Base-by-base conservation (phyloP, 768 basidiomycete genomes). In the Tulasnella sp. region DNA sequence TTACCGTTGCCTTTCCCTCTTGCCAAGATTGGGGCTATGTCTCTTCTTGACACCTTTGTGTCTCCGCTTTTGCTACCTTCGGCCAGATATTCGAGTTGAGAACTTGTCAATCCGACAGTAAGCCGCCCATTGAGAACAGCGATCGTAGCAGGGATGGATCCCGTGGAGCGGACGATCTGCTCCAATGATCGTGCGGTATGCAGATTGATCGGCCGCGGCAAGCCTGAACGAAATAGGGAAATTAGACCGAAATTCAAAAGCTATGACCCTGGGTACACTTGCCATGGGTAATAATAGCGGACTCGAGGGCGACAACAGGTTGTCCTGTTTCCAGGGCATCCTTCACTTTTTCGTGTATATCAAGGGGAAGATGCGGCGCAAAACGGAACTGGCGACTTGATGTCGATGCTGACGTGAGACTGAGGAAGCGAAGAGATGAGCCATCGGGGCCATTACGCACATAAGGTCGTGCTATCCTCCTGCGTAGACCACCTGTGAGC, bases 261-360 rank as follows among this genome's bases (percentile, higher is more conserved):
- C 1, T 19, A 19, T 17, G 13, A 3, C 11, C 15, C 17, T 24
- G 19, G 21, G 21, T 41, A 10, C 44, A 65, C 66, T 15, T 29
- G 68, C 75, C 95, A 75, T 97, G 91, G 1, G 93, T 93, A 61
- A 96, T 83, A 55, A 98, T 80, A 1, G 95, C 85, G 1, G 87
- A 89, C 70, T 98, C 95, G 10, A 98, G 80, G 11, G 94, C 93
- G 10, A 97, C 91, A 47, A 97, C 76, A 19, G 92, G 83, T 62
- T 73, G 75, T 9, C 76, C 73, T 43, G 76, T 73, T 3, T 77
- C 74, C 21, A 95, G 76, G 3, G 94, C 93, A 58, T 93, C 79
- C 63, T 85, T 74, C 30, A 97, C 84, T 70, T 98, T 93, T 8
- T 87, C 85, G 55, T 85, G 84, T 9, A 59, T 42, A 41, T 59